Evolutionary conservation across 768 basidiomycete genomes (phyloP).

Genomic region (Rhodotorula kratochvilovae): DNA sequence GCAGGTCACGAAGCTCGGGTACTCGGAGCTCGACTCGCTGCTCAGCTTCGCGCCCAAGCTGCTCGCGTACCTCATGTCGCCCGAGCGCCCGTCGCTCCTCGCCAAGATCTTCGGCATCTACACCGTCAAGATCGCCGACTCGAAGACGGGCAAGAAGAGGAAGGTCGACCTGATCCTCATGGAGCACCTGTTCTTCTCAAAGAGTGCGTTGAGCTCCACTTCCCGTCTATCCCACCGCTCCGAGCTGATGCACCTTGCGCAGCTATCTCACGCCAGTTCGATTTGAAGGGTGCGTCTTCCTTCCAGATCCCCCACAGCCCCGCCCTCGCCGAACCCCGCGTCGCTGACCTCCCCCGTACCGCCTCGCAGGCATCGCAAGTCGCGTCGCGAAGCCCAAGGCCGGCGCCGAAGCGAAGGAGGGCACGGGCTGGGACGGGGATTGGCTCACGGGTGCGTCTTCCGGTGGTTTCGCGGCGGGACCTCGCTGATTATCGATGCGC

Average conservation of each 20-base stretch:
- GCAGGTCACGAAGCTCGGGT: constrained; percentile 65
- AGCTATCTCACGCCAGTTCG: constrained; percentile 16
- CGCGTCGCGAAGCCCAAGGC: constrained; percentile 23
- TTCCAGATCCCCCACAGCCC: too few relatives aligned
- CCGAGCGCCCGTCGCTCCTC: constrained; percentile 78
- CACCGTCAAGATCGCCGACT: constrained; percentile 79
- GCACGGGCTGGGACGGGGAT: constrained; percentile 30
- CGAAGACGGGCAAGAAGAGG: constrained; percentile 57
- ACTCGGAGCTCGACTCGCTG: constrained; percentile 27
- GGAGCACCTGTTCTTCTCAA: constrained; percentile 86
- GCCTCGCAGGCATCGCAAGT: constrained; percentile 20
- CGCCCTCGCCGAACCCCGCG: too few relatives aligned
- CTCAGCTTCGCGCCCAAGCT: constrained; percentile 16
- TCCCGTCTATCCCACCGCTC: too few relatives aligned
- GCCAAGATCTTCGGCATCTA: constrained; percentile 98
- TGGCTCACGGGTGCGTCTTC: constrained; percentile 27
- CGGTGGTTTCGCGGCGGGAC: too few relatives aligned
- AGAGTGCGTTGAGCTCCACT: constrained; percentile 18
- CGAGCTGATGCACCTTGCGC: too few relatives aligned
- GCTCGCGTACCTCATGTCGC: constrained; percentile 27
- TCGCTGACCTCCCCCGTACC: too few relatives aligned
- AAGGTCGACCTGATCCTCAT: constrained; percentile 96
- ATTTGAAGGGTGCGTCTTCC: constrained; percentile 17
- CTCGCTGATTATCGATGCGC: not conserved
- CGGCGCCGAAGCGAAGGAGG: not conserved